Conservation (phyloP, 208 protist species). For the Trypanosoma scelopori region DNA sequence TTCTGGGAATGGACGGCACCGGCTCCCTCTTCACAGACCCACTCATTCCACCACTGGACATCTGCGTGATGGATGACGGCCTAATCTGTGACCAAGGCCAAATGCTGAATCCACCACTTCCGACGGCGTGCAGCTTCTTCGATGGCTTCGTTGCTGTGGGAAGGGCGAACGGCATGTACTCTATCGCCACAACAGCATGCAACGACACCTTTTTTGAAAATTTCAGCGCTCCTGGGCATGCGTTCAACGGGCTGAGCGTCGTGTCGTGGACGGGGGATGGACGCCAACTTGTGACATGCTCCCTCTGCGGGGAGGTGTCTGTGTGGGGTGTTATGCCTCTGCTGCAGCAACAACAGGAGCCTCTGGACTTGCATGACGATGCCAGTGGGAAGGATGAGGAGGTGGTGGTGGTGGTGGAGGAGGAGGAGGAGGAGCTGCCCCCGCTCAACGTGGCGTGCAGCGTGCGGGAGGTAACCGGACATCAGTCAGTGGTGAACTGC, state of each 20-base stretch:
- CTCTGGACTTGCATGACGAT: too few relatives aligned
- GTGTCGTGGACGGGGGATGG: constrained; percentile 40
- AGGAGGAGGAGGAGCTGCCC: constrained; percentile 43
- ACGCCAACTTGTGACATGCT: constrained; percentile 52
- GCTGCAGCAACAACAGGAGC: constrained; percentile 18
- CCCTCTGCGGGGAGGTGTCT: constrained; percentile 75
- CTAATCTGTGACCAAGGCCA: constrained; percentile 25
- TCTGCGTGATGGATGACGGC: constrained; percentile 27
- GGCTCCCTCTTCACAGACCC: constrained; percentile 44
- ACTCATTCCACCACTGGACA: constrained; percentile 1
- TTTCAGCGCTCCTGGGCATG: constrained; percentile 50
- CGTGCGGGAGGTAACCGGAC: constrained; percentile 46
- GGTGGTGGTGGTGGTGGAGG: constrained; percentile 35
- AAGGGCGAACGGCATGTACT: constrained; percentile 67
- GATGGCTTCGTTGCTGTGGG: constrained; percentile 42
- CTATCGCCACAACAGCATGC: constrained; percentile 23
- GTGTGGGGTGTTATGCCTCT: constrained; percentile 53
- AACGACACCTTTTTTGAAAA: constrained; percentile 30
- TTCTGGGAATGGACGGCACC: constrained; percentile 66
- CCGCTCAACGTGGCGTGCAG: constrained; percentile 40
- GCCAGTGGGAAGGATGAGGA: constrained; percentile 25
- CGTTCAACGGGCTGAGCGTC: constrained; percentile 61
- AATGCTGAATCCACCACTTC: constrained; percentile 75
- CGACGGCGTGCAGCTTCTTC: constrained; percentile 47
- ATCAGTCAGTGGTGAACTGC: constrained; percentile 45